Evolutionary conservation across 2,329 filamentous ascomycete genomes (phyloP), one percentile per base, ranked within the genome.

Genomic region (Mycosphaerella sp.): DNA sequence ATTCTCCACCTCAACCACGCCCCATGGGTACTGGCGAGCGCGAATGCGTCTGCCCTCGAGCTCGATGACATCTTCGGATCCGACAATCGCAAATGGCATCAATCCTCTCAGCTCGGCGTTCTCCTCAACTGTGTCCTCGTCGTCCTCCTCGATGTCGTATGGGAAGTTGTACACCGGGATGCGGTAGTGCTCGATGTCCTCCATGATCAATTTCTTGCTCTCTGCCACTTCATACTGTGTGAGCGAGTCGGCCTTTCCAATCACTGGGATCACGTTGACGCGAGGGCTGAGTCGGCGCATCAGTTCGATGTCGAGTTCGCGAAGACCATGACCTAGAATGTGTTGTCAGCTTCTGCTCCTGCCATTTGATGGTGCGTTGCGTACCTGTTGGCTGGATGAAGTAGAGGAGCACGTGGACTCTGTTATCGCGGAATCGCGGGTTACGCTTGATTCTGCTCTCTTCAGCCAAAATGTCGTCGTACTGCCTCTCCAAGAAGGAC

Each of bases 401-500:
- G 81, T 98, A 98, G 66, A 98, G 85, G 71, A 98, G 84, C 62
- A 90, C 93, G 70, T 98, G 93, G 43, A 98, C 89, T 77, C 93
- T 88, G 78, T 98, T 97, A 77, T 98, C 93, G 69, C 93, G 86
- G 86, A 98, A 98, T 68, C 93, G 85, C 64, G 93, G 93, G 79
- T 98, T 98, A 89, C 93, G 93, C 87, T 98, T 98, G 80, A 98
- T 98, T 79, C 93, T 89, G 66, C 93, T 97, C 78, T 98, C 93
- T 77, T 97, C 91, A 57, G 93, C 91, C 65, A 98, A 82, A 79
- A 98, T 97, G 71, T 97, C 90, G 74, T 98, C 93, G 74, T 97
- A 97, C 82, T 98, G 91, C 76, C 91, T 84, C 80, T 98, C 93
- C 66, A 98, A 87, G 75, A 95, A 96, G 63, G 90, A 91, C 63